A percentile compares a stretch with the other conserved stretches of the same genome.
These are phyloP conservation scores for Dothistroma pini DNA, from an alignment of 2,329 filamentous ascomycete genomes.

Conservation along the genomic window DNA sequence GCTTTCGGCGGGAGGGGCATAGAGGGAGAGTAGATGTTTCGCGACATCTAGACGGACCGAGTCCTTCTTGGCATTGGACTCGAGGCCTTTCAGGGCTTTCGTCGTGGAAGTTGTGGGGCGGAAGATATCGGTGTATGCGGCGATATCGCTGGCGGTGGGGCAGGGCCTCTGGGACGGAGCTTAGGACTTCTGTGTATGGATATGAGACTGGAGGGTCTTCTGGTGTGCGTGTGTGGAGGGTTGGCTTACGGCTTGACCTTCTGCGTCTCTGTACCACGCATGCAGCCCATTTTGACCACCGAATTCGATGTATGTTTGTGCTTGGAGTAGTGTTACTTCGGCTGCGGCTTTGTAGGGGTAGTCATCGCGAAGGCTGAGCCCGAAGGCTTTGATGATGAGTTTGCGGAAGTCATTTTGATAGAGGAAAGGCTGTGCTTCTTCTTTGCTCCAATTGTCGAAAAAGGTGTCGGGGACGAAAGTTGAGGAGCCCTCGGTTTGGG, in stretches of 20 bases:
- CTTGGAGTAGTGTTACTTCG: slow-evolving; percentile 49
- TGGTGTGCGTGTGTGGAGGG: neutral
- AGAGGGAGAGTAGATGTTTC: slow-evolving; percentile 52
- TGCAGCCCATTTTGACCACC: slow-evolving; percentile 48
- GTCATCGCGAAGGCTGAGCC: slow-evolving; percentile 42
- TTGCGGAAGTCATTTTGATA: slow-evolving; percentile 44
- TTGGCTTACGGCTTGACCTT: slow-evolving; percentile 37
- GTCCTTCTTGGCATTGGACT: slow-evolving; percentile 61
- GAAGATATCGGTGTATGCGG: slow-evolving; percentile 66
- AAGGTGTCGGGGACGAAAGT: slow-evolving; percentile 47
- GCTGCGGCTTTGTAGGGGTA: slow-evolving; percentile 52
- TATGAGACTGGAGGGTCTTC: slow-evolving; percentile 10
- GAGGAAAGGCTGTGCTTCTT: slow-evolving; percentile 34
- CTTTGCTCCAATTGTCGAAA: slow-evolving; percentile 42
- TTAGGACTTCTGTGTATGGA: slow-evolving; percentile 20
- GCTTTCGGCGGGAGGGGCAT: slow-evolving; percentile 46
- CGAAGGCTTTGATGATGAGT: slow-evolving; percentile 48
- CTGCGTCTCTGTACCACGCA: slow-evolving; percentile 49
- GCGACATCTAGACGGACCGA: slow-evolving; percentile 59
- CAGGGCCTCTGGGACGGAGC: slow-evolving; percentile 35
- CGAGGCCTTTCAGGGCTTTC: slow-evolving; percentile 60
- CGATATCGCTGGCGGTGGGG: slow-evolving; percentile 57
- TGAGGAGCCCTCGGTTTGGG: slow-evolving; percentile 40
- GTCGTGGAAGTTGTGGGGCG: slow-evolving; percentile 55
- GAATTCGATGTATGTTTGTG: slow-evolving; percentile 47